phyloP scores from a whole-genome alignment of 306 rosid genomes.

The Parietaria judaica region DNA sequence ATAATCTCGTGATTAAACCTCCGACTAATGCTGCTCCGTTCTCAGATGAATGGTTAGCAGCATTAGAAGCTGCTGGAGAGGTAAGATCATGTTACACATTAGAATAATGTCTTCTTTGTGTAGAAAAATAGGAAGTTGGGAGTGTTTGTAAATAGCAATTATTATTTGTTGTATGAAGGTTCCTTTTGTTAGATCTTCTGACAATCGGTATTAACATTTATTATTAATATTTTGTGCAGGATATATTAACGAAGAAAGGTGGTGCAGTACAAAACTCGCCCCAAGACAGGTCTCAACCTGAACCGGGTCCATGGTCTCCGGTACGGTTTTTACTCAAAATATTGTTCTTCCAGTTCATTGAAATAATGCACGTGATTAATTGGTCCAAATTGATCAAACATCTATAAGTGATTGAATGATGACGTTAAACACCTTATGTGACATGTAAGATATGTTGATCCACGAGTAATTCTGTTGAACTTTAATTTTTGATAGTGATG shows the following conservation, averaged over 20 bases:
- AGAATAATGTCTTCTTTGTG: constrained; percentile 3
- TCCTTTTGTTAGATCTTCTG: too few species aligned
- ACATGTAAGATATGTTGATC: too few species aligned
- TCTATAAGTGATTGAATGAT: too few species aligned
- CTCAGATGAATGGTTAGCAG: constrained; percentile 96
- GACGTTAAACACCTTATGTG: too few species aligned
- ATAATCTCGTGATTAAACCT: constrained; percentile 35
- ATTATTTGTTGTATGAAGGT: too few species aligned
- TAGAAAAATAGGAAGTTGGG: too few species aligned
- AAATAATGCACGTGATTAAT: too few species aligned
- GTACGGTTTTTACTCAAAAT: constrained; percentile 29
- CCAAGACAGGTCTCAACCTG: constrained; percentile 60
- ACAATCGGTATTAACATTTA: too few species aligned
- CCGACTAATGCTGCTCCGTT: constrained; percentile 60
- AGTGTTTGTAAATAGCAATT: too few species aligned
- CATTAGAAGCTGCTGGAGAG: constrained; percentile 97
- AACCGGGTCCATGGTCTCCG: constrained; percentile 94
- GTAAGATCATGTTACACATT: constrained; percentile 17
- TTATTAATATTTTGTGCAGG: constrained; percentile 33
- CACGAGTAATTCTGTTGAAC: too few species aligned
- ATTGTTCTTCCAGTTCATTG: not conserved
- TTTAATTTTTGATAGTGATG: too few species aligned
- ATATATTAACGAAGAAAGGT: constrained; percentile 59
- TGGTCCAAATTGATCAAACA: too few species aligned
- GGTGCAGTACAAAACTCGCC: constrained; percentile 96